Evolutionary conservation across 371 early-diverging fungal species (phyloP).

Genomic region (Blastocladiella emersonii): DNA sequence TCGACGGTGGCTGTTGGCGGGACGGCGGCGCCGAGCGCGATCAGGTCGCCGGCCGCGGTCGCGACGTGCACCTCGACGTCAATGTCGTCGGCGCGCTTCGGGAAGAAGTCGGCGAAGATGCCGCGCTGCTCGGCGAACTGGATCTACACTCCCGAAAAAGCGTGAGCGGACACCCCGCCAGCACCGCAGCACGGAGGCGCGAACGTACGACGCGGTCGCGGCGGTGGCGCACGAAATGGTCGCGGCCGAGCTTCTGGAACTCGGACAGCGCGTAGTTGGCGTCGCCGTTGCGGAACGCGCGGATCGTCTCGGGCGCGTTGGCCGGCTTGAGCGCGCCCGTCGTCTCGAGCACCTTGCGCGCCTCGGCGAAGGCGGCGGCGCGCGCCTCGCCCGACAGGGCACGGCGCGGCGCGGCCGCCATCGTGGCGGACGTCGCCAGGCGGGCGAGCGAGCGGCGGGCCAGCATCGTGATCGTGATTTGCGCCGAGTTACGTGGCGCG

Average conservation of each 20-base stretch:
- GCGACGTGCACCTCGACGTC: background rate
- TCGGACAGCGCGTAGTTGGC: background rate
- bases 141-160: background rate
- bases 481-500: no score
- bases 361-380: background rate
- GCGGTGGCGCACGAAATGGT: background rate
- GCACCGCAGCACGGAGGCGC: no score
- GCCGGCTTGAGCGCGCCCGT: background rate
- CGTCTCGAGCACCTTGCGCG: background rate
- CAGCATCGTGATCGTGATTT: no score
- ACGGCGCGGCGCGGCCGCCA: no score
- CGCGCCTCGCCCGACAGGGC: no score
- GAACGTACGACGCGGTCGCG: background rate
- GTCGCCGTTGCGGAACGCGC: background rate
- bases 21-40: background rate
- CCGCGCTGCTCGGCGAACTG: conserved; percentile 5
- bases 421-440: no score
- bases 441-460: no score
- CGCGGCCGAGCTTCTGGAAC: background rate
- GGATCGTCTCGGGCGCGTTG: background rate
- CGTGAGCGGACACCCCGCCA: no score
- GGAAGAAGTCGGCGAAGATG: conserved; percentile 1
- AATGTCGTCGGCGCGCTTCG: background rate
- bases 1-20: background rate
- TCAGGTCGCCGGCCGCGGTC: background rate